Percentiles rank a stretch among this genome's conserved stretches.
Conservation (phyloP, 441 rosid species). For the Capsella rubella region DNA sequence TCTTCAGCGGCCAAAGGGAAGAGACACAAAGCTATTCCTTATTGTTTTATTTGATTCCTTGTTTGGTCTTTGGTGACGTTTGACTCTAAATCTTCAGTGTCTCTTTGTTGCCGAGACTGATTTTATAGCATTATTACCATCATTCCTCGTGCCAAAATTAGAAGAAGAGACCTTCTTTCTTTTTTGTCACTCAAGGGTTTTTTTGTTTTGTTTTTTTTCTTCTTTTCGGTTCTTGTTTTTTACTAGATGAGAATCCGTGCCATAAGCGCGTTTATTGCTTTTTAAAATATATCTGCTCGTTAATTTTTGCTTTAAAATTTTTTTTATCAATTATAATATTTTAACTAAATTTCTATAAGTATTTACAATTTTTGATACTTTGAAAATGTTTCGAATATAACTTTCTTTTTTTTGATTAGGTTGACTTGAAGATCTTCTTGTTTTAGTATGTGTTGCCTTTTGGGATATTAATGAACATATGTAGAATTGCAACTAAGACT, state of each 20-base stretch:
- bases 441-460: background rate
- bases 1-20: conserved; percentile 28
- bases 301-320: background rate
- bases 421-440: background rate
- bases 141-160: conserved; percentile 26
- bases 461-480: background rate
- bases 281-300: background rate
- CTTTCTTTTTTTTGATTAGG: background rate
- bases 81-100: conserved; percentile 30
- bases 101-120: conserved; percentile 33
- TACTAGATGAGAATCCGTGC: background rate
- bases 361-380: background rate
- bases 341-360: background rate
- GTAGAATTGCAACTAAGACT: background rate
- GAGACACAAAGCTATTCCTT: conserved; percentile 11
- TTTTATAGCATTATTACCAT: conserved; percentile 15
- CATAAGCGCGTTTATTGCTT: background rate
- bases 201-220: background rate
- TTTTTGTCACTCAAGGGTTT: conserved; percentile 20
- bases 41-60: conserved; percentile 4
- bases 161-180: conserved; percentile 9
- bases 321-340: background rate
- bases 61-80: conserved; percentile 9
- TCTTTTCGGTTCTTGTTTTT: too few species aligned
- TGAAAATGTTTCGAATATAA: background rate